Evolutionary conservation across 23 red algal genomes (phyloP), one percentile per base, ranked within the genome.

Genomic region (Gracilaria gracilis): DNA sequence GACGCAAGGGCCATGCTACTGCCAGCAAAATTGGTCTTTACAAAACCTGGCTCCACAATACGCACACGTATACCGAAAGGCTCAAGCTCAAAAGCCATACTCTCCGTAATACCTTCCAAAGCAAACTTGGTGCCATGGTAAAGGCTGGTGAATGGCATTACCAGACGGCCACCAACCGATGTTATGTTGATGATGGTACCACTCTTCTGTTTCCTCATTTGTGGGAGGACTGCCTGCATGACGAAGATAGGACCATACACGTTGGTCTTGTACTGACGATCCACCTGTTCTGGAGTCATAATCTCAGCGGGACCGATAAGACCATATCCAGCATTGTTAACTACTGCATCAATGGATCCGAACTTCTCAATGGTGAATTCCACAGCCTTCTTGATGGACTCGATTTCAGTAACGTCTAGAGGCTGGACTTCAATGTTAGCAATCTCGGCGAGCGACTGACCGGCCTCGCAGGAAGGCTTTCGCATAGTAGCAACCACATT

Each of bases 231-330:
- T 29, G 67, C 84, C 24, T 88, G 84, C 29, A 88, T 61, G 4
- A 35, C 50, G 11, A 42, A 72, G 3, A 88, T 57, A 17, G 64
- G 67, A 27, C 84, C 84, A 32, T 64, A 88, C 23, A 88, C 38
- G 28, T 88, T 88, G 61, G 84, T 88, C 24, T 88, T 72, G 40
- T 75, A 88, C 20, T 75, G 61, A 17, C 40, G 59, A 51, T 88
- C 67, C 37, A 61, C 65, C 33, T 88, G 40, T 53, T 64, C 84
- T 28, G 65, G 9, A 27, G 84, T 70, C 61, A 74, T 61, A 67
- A 75, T 48, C 39, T 70, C 84, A 32, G 46, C 67, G 32, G 38
- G 47, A 25, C 84, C 84, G 9, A 61, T 31, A 47, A 88, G 49
- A 27, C 61, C 65, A 40, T 54, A 73, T 2, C 84, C 84, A 35